Conservation (phyloP, 2,329 filamentous ascomycete species). For the Neopestalotiopsis clavispora region DNA sequence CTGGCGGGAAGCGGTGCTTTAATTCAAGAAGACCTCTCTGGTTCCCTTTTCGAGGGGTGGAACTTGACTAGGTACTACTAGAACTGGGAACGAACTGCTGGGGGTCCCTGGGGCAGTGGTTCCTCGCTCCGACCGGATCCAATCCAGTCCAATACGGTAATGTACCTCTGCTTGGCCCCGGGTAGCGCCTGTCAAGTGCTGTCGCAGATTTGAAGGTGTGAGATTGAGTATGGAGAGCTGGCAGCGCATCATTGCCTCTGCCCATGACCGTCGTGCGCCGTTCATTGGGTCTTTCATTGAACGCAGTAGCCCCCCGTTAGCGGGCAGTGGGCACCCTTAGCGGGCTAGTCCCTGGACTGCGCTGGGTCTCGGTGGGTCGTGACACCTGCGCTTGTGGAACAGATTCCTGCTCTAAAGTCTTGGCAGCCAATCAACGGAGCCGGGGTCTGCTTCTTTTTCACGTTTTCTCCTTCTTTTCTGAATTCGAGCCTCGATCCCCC, state of each 20-base stretch:
- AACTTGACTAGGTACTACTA: background rate
- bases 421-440: constrained; percentile 13
- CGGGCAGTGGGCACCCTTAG: constrained; percentile 1
- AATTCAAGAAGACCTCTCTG: background rate
- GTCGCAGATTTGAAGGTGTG: constrained; percentile 17
- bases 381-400: constrained; percentile 12
- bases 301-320: background rate
- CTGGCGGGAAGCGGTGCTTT: constrained; percentile 11
- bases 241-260: constrained; percentile 8
- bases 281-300: constrained; percentile 2
- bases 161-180: background rate
- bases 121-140: background rate
- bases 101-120: background rate
- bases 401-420: constrained; percentile 6
- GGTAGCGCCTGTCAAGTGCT: constrained; percentile 4
- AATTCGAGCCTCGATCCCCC: background rate
- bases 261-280: background rate
- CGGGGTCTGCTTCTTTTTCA: background rate
- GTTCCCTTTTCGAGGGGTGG: background rate
- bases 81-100: background rate
- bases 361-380: constrained; percentile 5
- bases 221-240: constrained; percentile 12
- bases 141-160: background rate
- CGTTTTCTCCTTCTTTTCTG: constrained; percentile 10
- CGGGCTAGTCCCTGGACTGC: constrained; percentile 4